Conservation (phyloP, 495 filamentous ascomycete genomes). For the Haplographium delicatum region DNA sequence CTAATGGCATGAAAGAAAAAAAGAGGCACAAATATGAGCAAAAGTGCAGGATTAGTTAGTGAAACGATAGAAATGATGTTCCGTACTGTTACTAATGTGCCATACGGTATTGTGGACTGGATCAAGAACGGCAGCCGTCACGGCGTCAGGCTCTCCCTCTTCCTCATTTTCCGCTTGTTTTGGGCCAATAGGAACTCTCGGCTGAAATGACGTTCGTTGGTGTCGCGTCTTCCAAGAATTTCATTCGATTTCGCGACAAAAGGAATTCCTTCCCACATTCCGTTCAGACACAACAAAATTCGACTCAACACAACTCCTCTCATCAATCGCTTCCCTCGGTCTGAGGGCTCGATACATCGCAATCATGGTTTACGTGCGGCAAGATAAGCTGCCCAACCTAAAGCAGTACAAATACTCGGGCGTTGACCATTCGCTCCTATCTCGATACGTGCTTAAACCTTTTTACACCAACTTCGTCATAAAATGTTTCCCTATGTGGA, state of each 20-base stretch:
- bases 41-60: too few species aligned
- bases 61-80: too few species aligned
- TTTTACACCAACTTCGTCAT: conserved; percentile 96
- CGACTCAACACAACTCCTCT: neutral
- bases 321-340: neutral
- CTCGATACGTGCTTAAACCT: conserved; percentile 88
- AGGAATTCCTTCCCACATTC: too few species aligned
- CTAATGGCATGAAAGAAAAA: too few species aligned
- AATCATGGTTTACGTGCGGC: conserved; percentile 77
- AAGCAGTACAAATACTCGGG: conserved; percentile 87
- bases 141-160: neutral
- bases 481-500: conserved; percentile 86
- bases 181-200: neutral
- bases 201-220: neutral
- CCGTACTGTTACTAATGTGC: too few species aligned
- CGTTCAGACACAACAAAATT: neutral
- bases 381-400: conserved; percentile 81
- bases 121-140: too few species aligned
- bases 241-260: neutral
- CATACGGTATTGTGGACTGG: too few species aligned
- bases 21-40: too few species aligned
- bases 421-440: conserved; percentile 84
- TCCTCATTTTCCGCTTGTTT: neutral
- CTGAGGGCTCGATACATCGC: conserved; percentile 14
- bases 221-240: neutral